A percentile compares a stretch with the other conserved stretches of the same genome.
Evolutionary conservation across 257 asterid genomes (phyloP).

Genomic region (Capsicum pubescens): DNA sequence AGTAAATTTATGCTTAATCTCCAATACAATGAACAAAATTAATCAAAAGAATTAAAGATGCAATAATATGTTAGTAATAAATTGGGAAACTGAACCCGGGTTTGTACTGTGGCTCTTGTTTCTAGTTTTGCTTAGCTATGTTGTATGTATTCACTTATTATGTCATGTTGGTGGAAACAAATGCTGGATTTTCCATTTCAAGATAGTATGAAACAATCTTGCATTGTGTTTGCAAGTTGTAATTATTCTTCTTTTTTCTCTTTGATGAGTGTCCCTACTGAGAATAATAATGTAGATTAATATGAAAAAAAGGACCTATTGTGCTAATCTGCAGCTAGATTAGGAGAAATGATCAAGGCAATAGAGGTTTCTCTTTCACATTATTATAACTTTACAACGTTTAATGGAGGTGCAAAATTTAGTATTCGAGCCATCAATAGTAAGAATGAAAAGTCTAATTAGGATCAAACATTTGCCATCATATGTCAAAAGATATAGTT

Average conservation of each 20-base stretch:
- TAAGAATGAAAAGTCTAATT: neutral
- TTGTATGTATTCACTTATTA: neutral
- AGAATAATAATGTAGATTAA: neutral
- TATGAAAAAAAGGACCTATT: neutral
- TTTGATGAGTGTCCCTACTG: neutral
- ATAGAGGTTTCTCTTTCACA: neutral
- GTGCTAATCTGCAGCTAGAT: neutral
- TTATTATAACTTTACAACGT: neutral
- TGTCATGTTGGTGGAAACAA: neutral
- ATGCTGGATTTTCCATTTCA: neutral
- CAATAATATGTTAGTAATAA: neutral
- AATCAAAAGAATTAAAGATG: neutral
- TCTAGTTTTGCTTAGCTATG: neutral
- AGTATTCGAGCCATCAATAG: neutral
- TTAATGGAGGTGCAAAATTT: neutral
- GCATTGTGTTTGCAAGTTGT: neutral
- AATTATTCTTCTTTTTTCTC: neutral
- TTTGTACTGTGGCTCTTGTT: constrained; percentile 49
- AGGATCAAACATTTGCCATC: too few relatives aligned
- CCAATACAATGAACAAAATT: too few relatives aligned
- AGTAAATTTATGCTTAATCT: too few relatives aligned
- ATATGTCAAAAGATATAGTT: too few relatives aligned
- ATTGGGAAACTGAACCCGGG: constrained; percentile 75
- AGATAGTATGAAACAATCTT: neutral
- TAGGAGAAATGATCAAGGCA: neutral